Base-by-base conservation (phyloP, 2,329 filamentous ascomycete species). In the Colletotrichum lentis region DNA sequence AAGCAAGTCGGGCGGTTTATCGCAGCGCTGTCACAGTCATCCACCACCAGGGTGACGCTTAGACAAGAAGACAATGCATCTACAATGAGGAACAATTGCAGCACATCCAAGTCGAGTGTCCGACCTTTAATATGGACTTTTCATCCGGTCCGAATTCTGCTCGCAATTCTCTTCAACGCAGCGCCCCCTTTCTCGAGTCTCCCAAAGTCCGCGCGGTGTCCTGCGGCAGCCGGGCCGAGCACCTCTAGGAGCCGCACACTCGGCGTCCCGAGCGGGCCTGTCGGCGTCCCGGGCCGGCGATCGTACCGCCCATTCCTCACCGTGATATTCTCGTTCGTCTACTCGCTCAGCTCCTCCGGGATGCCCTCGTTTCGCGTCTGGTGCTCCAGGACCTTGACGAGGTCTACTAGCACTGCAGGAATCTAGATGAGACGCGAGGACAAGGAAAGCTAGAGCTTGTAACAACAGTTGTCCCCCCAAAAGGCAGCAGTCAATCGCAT, bases 261-360 rank as follows among this genome's bases (percentile, higher is more conserved):
- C 11, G 58, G 41, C 58, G 63, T 63, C 31, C 58, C 58, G 14
- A 27, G n/a, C 2, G 3, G 3, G 0, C 50, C 64, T 7, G 4
- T 4, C 2, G 46, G 35, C 5, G 35, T 18, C 58, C 64, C 44
- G 11, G 63, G 58, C 20, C 58, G 58, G 1, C 58, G 35, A 27
- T 62, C 58, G 6, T 27, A 55, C 20, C 50, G 44, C 0, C 64
- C 58, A n/a, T 66, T 56, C 27, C 64, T 24, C 18, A 44, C 24
- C 43, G 50, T 31, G 18, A 66, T 31, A 27, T 63, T 66, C 14
- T 56, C 50, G 16, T 63, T 18, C 5, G 64, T 63, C 16, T 63
- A 66, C 37, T 24, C 24, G 14, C 24, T 62, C 20, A 66, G 12
- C 37, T 22, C 7, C 18, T 49, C 24, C 1, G 64, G 58, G 0